Evolutionary conservation across 352 stramenopile genomes (phyloP).

Genomic region (Phytophthora macrochlamydospora): DNA sequence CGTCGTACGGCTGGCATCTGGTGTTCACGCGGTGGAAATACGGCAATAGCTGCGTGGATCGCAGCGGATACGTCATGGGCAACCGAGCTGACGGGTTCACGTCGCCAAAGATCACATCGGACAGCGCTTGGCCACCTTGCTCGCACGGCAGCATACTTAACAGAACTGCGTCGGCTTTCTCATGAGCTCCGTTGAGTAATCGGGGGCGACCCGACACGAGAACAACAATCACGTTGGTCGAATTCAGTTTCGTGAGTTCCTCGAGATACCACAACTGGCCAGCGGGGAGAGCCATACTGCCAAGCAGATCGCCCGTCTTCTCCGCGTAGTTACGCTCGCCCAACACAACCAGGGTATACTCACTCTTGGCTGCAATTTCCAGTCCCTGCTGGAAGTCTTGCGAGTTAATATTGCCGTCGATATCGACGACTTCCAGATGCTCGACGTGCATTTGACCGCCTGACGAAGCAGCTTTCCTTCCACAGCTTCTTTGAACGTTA

Average conservation of each 20-base stretch:
- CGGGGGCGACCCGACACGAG: slow-evolving; percentile 70
- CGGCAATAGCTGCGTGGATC: slow-evolving; percentile 48
- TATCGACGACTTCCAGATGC: slow-evolving; percentile 54
- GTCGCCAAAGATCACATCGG: slow-evolving; percentile 68
- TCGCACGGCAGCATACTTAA: slow-evolving; percentile 79
- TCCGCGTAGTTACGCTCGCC: slow-evolving; percentile 86
- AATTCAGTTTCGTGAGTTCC: slow-evolving; percentile 50
- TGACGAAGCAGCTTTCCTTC: slow-evolving; percentile 10
- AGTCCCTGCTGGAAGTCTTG: slow-evolving; percentile 50
- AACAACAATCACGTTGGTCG: slow-evolving; percentile 74
- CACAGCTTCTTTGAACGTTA: slow-evolving; percentile 61
- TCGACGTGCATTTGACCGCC: slow-evolving; percentile 20
- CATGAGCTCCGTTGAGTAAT: slow-evolving; percentile 52
- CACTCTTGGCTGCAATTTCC: slow-evolving; percentile 49
- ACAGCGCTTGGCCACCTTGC: slow-evolving; percentile 74
- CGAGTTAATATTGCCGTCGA: slow-evolving; percentile 41
- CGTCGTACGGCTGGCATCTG: slow-evolving; percentile 51
- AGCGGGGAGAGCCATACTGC: slow-evolving; percentile 52
- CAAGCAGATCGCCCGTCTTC: slow-evolving; percentile 76
- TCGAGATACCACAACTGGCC: slow-evolving; percentile 70
- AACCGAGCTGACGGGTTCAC: slow-evolving; percentile 77
- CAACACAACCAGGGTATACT: slow-evolving; percentile 77
- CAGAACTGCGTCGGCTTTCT: slow-evolving; percentile 60
- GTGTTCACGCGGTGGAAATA: slow-evolving; percentile 80
- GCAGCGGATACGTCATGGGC: slow-evolving; percentile 78